A percentile compares a stretch with the other conserved stretches of the same genome.
Evolutionary conservation across 192 early-diverging fungal genomes (phyloP).

Genomic region (Podila horticola): DNA sequence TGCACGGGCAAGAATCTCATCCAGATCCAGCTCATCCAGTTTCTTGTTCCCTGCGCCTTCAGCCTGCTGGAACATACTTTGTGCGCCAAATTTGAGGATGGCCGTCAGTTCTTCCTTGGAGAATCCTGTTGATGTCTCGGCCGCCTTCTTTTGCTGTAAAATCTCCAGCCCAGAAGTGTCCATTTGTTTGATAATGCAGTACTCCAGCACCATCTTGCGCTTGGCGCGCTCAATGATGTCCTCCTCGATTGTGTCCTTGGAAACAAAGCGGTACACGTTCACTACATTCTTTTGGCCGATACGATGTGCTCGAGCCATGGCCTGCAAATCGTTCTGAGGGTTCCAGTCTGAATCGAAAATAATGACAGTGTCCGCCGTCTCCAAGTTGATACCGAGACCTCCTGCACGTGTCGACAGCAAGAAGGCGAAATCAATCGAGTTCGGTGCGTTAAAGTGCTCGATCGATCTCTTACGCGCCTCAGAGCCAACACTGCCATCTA

Average conservation of each 20-base stretch:
- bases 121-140: conserved; percentile 64
- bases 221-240: conserved; percentile 99
- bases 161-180: conserved; percentile 91
- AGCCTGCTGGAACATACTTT: conserved; percentile 92
- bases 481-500: conserved; percentile 91
- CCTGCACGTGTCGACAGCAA: conserved; percentile 97
- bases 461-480: conserved; percentile 96
- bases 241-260: conserved; percentile 98
- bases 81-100: conserved; percentile 98
- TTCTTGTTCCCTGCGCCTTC: conserved; percentile 73
- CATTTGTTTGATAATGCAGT: conserved; percentile 99
- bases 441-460: conserved; percentile 97
- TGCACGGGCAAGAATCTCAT: conserved; percentile 96
- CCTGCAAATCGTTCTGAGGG: conserved; percentile 97
- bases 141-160: conserved; percentile 59
- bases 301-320: conserved; percentile 98
- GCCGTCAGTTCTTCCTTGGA: conserved; percentile 90
- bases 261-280: conserved; percentile 97
- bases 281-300: conserved; percentile 98
- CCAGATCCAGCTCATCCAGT: conserved; percentile 95
- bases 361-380: conserved; percentile 97
- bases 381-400: conserved; percentile 96
- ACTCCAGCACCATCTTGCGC: conserved; percentile 99
- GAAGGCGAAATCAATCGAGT: conserved; percentile 94
- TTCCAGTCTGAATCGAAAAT: conserved; percentile 96